These are phyloP conservation scores for Lagerstroemia speciosa DNA, from an alignment of 345 rosid genomes.

Conservation along the genomic window DNA sequence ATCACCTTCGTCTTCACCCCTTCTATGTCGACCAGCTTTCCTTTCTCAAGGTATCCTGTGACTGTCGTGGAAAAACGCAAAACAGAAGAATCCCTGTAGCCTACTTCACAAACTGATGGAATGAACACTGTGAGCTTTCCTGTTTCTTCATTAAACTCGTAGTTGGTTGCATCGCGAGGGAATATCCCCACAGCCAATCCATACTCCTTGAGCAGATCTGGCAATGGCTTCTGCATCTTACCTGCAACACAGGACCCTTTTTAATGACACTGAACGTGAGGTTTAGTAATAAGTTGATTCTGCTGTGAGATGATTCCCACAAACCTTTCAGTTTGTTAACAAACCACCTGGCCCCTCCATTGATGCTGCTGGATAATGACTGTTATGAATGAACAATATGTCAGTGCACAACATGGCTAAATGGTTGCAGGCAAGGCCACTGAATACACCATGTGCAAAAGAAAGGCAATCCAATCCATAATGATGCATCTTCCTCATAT, in stretches of 20 bases:
- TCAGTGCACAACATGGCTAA: conserved; percentile 1
- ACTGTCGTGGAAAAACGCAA: conserved; percentile 58
- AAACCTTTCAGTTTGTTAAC: conserved; percentile 95
- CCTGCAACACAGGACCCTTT: conserved; percentile 28
- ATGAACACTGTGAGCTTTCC: conserved; percentile 65
- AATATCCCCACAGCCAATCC: conserved; percentile 80
- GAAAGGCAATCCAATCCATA: neutral
- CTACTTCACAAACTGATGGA: conserved; percentile 77
- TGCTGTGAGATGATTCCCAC: neutral
- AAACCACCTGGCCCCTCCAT: conserved; percentile 88
- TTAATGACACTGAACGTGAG: neutral
- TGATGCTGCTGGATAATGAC: conserved; percentile 76
- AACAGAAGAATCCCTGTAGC: conserved; percentile 78
- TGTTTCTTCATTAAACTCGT: conserved; percentile 84
- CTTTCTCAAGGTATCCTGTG: conserved; percentile 69
- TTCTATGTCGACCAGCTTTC: conserved; percentile 70
- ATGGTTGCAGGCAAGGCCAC: neutral
- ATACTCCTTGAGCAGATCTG: conserved; percentile 75
- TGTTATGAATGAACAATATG: conserved; percentile 13
- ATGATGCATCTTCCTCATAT: neutral
- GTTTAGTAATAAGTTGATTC: neutral
- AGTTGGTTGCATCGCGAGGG: conserved; percentile 90
- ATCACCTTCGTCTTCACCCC: conserved; percentile 87
- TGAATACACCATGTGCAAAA: neutral
- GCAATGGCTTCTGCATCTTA: conserved; percentile 90